Conservation (phyloP, 768 basidiomycete species). For the Tulasnella sp. region DNA sequence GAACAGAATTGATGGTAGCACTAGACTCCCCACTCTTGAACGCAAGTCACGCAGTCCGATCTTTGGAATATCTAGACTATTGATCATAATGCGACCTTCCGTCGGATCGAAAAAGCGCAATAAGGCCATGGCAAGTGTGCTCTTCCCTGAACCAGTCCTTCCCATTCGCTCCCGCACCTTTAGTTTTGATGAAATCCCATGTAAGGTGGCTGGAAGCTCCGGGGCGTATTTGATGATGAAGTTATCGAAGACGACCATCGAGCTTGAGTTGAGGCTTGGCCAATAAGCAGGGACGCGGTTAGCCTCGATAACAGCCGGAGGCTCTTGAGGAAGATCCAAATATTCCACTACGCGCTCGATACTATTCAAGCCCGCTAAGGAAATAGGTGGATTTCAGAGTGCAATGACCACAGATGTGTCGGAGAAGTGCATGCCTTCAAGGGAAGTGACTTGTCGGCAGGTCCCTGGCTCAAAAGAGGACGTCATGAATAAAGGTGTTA, state of each 20-base stretch:
- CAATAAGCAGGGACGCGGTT: slow-evolving; percentile 82
- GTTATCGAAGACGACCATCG: slow-evolving; percentile 58
- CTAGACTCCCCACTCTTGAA: slow-evolving; percentile 29
- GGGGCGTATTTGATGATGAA: slow-evolving; percentile 43
- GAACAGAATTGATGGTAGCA: neutral
- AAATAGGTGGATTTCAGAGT: neutral
- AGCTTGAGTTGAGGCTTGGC: slow-evolving; percentile 58
- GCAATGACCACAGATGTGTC: neutral
- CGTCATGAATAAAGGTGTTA: neutral
- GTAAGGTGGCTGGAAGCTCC: slow-evolving; percentile 35
- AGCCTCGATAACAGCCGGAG: slow-evolving; percentile 60
- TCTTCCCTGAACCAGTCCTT: slow-evolving; percentile 49
- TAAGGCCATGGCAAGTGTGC: slow-evolving; percentile 73
- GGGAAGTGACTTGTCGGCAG: slow-evolving; percentile 39
- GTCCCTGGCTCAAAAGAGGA: slow-evolving; percentile 24
- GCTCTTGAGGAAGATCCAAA: slow-evolving; percentile 79
- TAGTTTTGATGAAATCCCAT: slow-evolving; percentile 60
- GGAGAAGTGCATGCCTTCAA: slow-evolving; percentile 47
- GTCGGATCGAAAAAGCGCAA: slow-evolving; percentile 79
- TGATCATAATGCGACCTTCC: slow-evolving; percentile 67
- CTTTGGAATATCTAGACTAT: slow-evolving; percentile 76
- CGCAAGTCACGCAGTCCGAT: slow-evolving; percentile 78
- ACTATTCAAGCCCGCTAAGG: slow-evolving; percentile 39
- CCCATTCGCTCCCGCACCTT: slow-evolving; percentile 65
- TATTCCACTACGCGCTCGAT: slow-evolving; percentile 90